These are phyloP conservation scores for Candida germanica DNA, from an alignment of 805 yeast genomes.

Conservation along the genomic window DNA sequence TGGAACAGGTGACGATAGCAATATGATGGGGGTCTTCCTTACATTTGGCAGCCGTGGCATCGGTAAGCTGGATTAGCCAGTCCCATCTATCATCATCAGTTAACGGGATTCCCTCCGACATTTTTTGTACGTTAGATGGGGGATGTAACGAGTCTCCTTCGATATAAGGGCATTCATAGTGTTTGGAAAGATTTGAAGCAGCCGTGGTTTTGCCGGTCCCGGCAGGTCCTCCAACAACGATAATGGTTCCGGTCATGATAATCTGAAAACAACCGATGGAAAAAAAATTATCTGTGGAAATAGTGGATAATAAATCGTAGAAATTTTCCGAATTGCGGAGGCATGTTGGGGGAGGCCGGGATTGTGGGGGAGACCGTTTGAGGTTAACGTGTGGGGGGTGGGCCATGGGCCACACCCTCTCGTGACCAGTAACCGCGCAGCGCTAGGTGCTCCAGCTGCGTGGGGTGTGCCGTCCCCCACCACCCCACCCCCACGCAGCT, in stretches of 20 bases:
- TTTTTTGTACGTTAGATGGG: slow-evolving; percentile 66
- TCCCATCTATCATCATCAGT: slow-evolving; percentile 91
- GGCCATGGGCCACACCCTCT: background rate
- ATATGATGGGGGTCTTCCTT: slow-evolving; percentile 18
- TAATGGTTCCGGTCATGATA: slow-evolving; percentile 26
- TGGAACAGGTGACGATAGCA: slow-evolving; percentile 77
- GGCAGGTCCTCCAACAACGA: slow-evolving; percentile 90
- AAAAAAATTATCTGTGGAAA: background rate
- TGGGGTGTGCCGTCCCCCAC: background rate
- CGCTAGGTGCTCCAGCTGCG: background rate
- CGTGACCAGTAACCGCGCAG: background rate
- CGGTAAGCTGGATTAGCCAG: slow-evolving; percentile 65
- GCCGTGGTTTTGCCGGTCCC: slow-evolving; percentile 93
- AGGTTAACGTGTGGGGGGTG: slow-evolving; percentile 6
- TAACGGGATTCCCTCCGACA: slow-evolving; percentile 77
- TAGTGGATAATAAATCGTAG: slow-evolving; percentile 1
- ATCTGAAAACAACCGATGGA: background rate
- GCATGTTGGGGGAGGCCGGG: slow-evolving; percentile 7
- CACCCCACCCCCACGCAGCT: background rate
- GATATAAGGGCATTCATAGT: slow-evolving; percentile 52
- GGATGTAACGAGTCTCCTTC: slow-evolving; percentile 91
- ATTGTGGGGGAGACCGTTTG: slow-evolving; percentile 3
- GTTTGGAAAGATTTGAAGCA: slow-evolving; percentile 49
- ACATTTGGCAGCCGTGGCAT: slow-evolving; percentile 38
- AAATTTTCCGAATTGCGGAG: slow-evolving; percentile 8